phyloP scores from a whole-genome alignment of 2,329 filamentous ascomycete species.

The Fusarium poae region DNA sequence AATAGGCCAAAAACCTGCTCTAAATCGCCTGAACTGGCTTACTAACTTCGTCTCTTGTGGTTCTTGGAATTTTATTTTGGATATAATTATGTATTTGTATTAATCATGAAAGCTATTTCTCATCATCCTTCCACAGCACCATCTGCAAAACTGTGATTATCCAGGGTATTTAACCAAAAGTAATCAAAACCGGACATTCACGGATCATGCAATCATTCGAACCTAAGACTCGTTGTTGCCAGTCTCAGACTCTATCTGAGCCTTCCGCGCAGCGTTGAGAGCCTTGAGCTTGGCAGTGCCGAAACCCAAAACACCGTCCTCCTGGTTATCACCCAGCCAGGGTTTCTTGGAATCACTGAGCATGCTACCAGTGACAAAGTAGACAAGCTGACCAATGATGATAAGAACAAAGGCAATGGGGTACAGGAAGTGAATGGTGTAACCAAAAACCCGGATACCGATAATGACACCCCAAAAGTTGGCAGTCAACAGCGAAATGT shows the following conservation, averaged over 20 bases:
- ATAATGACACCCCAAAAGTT: slow-evolving; percentile 99
- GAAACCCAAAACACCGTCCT: slow-evolving; percentile 80
- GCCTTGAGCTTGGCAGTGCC: slow-evolving; percentile 88
- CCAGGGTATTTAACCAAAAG: background rate
- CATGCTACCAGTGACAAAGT: slow-evolving; percentile 86
- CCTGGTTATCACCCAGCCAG: slow-evolving; percentile 91
- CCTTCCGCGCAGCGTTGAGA: slow-evolving; percentile 66
- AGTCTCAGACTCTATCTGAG: slow-evolving; percentile 51
- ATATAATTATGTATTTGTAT: background rate
- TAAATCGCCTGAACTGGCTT: too few species aligned
- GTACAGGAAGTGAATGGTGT: slow-evolving; percentile 88
- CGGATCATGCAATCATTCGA: too few species aligned
- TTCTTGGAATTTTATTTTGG: too few species aligned
- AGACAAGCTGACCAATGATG: slow-evolving; percentile 84
- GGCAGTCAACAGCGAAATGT: slow-evolving; percentile 91
- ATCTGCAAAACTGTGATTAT: background rate
- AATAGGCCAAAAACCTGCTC: too few species aligned
- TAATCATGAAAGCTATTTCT: slow-evolving; percentile 16
- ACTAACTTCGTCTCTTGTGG: too few species aligned
- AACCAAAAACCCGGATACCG: slow-evolving; percentile 86
- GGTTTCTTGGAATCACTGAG: slow-evolving; percentile 93
- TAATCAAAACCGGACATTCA: background rate
- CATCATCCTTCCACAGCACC: background rate
- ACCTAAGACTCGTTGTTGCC: slow-evolving; percentile 18
- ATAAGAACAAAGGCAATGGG: slow-evolving; percentile 96